Evolutionary conservation across 495 filamentous ascomycete species (phyloP), one percentile per base, ranked within the genome.

Genomic region (Pyrenula massariospora): DNA sequence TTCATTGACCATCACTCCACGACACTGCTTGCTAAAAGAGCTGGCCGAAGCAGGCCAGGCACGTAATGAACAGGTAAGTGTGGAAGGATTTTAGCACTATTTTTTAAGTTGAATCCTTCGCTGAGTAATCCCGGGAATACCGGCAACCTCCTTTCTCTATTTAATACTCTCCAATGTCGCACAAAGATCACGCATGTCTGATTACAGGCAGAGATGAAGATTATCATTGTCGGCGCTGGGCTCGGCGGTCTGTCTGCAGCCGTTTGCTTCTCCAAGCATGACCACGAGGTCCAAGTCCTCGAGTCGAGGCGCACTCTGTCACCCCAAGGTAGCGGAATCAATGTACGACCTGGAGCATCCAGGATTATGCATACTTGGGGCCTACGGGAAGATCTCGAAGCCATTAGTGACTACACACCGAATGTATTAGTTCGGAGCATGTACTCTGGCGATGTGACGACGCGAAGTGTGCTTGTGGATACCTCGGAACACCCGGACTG

Each of bases 351-450:
- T 2, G 83, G 83, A 60, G 74, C 76, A 21, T 76, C 73, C 2
- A 72, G 74, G 12, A 69, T 84, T 0, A 71, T 84, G 55, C 62
- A 71, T 22, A 64, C 31, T 42, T 42, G 31, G 31, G 31, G 31
- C 5, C 15, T 42, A 42, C 31, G 31, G 15, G 31, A 42, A 42
- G 31, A 42, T 42, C 31, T 42, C 31, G 84, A 88, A 68, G 80
- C 88, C 63, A 71, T 80, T 56, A 76, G 88, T 58, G 86, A 90
- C 65, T 91, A 86, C 71, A 89, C 82, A 1, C 88, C 88, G 24
- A 90, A 89, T 60, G 86, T 92, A 42, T 15, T 42, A 42, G 8
- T 42, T 42, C 31, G 31, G 15, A 42, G 31, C 31, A 42, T 42
- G 31, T 42, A 42, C 31, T 42, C 31, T 42, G 31, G 31, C 15